Percentiles rank a stretch among this genome's conserved stretches.
Evolutionary conservation across 345 rosid genomes (phyloP).

Genomic region (Populus nigra): DNA sequence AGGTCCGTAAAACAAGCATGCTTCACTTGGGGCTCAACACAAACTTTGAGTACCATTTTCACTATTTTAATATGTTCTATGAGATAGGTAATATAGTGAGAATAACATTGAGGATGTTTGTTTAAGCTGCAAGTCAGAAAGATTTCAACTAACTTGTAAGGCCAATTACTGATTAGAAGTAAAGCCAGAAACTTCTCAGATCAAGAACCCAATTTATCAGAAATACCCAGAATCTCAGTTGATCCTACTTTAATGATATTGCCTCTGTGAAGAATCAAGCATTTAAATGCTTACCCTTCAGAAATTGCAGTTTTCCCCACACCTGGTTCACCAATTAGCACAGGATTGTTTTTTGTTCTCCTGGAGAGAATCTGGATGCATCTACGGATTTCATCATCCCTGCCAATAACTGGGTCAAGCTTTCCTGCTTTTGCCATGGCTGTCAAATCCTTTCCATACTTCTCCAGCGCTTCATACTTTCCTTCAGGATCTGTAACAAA

Average conservation of each 20-base stretch:
- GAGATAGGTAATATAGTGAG: background rate
- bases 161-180: background rate
- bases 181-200: background rate
- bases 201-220: background rate
- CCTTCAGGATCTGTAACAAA: slow-evolving; percentile 84
- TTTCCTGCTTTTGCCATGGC: slow-evolving; percentile 97
- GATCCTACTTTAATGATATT: slow-evolving; percentile 7
- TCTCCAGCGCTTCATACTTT: slow-evolving; percentile 91
- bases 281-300: slow-evolving; percentile 65
- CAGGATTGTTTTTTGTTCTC: slow-evolving; percentile 98
- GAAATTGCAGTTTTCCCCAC: slow-evolving; percentile 99
- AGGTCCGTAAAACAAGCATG: background rate
- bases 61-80: background rate
- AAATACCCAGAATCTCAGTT: background rate
- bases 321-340: slow-evolving; percentile 97
- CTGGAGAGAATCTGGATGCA: slow-evolving; percentile 97
- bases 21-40: background rate
- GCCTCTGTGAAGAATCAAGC: background rate
- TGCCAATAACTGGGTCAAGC: slow-evolving; percentile 96
- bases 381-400: slow-evolving; percentile 98
- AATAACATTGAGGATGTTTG: background rate
- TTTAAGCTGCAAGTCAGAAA: background rate
- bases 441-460: slow-evolving; percentile 95
- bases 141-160: background rate
- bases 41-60: background rate